phyloP scores from a whole-genome alignment of 352 stramenopile species.

The Globisporangium camurandrum region DNA sequence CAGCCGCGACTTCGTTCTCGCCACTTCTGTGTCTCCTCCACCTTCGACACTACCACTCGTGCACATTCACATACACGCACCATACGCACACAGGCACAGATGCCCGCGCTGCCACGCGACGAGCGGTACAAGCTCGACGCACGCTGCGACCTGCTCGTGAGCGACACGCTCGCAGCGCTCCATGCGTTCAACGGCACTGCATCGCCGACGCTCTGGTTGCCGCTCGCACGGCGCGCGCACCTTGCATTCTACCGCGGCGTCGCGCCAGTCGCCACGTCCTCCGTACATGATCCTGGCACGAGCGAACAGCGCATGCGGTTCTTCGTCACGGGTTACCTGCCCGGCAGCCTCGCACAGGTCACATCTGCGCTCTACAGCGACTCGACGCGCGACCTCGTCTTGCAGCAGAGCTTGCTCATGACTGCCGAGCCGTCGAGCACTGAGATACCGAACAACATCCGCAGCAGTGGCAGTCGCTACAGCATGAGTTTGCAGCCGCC shows the following conservation, averaged over 20 bases:
- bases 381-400: slow-evolving; percentile 23
- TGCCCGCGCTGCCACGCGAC: slow-evolving; percentile 18
- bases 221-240: slow-evolving; percentile 28
- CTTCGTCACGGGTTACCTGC: slow-evolving; percentile 36
- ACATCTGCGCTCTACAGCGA: slow-evolving; percentile 35
- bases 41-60: too few relatives aligned
- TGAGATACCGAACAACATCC: not conserved
- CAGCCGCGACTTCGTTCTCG: too few relatives aligned
- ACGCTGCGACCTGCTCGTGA: slow-evolving; percentile 34
- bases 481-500: not conserved
- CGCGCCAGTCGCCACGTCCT: slow-evolving; percentile 4
- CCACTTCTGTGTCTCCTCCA: too few relatives aligned
- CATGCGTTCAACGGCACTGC: slow-evolving; percentile 29
- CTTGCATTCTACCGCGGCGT: slow-evolving; percentile 25
- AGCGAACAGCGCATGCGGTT: slow-evolving; percentile 5
- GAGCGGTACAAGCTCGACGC: slow-evolving; percentile 34
- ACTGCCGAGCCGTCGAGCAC: not conserved
- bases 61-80: not conserved
- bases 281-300: slow-evolving; percentile 6
- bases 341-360: slow-evolving; percentile 26
- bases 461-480: not conserved
- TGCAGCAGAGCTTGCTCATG: slow-evolving; percentile 30
- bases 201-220: slow-evolving; percentile 23
- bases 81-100: not conserved
- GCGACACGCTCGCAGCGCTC: slow-evolving; percentile 37